A percentile compares a stretch with the other conserved stretches of the same genome.
These are phyloP conservation scores for Senecio squalidus DNA, from an alignment of 140 eudicot genomes.

Conservation along the genomic window DNA sequence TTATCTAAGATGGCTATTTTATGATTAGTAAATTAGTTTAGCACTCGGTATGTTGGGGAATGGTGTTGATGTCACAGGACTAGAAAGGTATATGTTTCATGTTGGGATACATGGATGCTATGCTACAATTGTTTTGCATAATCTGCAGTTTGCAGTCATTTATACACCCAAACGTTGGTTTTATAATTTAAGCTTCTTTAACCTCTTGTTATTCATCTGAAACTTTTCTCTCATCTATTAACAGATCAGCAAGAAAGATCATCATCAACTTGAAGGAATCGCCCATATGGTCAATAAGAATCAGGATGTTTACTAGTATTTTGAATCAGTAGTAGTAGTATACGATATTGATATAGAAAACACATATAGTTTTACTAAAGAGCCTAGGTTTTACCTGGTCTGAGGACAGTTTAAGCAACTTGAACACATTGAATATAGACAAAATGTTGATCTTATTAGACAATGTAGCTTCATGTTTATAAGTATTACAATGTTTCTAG, in stretches of 20 bases:
- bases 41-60: background rate
- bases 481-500: conserved; percentile 4
- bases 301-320: background rate
- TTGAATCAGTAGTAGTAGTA: background rate
- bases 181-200: background rate
- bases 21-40: too few relatives aligned
- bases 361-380: background rate
- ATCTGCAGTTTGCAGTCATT: too few relatives aligned
- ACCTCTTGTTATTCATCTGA: background rate
- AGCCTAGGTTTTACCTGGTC: too few relatives aligned
- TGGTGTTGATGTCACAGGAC: background rate
- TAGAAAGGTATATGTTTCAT: background rate
- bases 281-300: background rate
- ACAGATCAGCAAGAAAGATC: conserved; percentile 15
- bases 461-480: conserved; percentile 13
- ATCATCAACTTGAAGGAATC: conserved; percentile 1
- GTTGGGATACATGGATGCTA: background rate
- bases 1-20: too few relatives aligned
- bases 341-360: background rate
- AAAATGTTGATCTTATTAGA: background rate
- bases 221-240: background rate
- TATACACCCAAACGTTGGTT: background rate
- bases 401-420: background rate
- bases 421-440: conserved; percentile 1
- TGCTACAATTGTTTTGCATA: background rate